Evolutionary conservation across 495 filamentous ascomycete genomes (phyloP), one percentile per base, ranked within the genome.

Genomic region (Viridothelium virens): DNA sequence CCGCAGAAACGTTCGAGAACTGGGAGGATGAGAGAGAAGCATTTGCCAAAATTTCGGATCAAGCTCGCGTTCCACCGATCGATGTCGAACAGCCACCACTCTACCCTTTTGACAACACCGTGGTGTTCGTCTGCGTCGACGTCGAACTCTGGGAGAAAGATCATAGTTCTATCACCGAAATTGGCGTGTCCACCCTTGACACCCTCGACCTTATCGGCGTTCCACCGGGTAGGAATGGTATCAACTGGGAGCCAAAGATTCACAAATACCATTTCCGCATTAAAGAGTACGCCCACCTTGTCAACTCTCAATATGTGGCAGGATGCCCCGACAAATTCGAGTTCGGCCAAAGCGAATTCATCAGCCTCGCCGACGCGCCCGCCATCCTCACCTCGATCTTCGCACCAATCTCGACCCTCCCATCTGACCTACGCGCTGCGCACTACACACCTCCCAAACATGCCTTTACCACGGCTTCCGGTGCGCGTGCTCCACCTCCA

Each of bases 181-280:
- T 98, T 63, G 94, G 94, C 41, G 80, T 98, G 61, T 87, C 91
- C 9, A 85, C 83, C 10, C 84, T 98, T 31, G 94, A 98, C 76
- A 91, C 88, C 2, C 68, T 76, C 10, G 83, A 89, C 66, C 76
- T 83, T 39, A 68, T 70, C 18, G 74, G 72, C 12, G 34, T 85
- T 34, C 70, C 84, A 2, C 89, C 90, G 31, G 88, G 89, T 11
- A 68, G 79, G 11, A 72, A 75, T 41, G 88, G 85, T 3, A 67
- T 76, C 56, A 79, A 85, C 66, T 92, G 92, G 93, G 78, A 82
- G 10, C 69, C 77, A 0, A 72, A 79, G 34, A 87, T 97, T 67
- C 77, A 80, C 47, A 83, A 85, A 16, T 83, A 86, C 37, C 94
- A 98, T 74, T 84, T 96, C 68, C 83, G 89, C 36, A 85, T 96